These are phyloP conservation scores for Tilletia setariae DNA, from an alignment of 1,284 basidiomycete species.

Conservation along the genomic window DNA sequence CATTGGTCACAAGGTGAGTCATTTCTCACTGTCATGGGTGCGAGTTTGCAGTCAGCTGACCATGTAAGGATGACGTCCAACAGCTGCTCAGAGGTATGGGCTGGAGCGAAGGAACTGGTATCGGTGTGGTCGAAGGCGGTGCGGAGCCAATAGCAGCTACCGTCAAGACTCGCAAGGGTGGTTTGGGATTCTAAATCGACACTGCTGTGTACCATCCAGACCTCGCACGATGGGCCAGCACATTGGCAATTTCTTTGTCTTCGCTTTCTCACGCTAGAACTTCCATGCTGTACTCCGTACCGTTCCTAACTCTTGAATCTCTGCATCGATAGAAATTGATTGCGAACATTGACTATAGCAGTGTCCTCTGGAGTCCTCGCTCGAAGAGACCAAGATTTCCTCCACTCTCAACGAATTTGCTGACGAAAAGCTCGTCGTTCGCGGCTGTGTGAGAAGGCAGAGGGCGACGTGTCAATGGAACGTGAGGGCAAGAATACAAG, in stretches of 20 bases:
- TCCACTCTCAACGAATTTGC: slow-evolving; percentile 44
- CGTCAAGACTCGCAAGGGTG: slow-evolving; percentile 46
- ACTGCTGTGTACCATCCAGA: background rate
- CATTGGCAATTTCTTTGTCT: background rate
- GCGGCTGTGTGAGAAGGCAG: slow-evolving; percentile 17
- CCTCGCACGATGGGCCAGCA: background rate
- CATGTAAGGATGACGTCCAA: too few relatives aligned
- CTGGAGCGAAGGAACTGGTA: slow-evolving; percentile 47
- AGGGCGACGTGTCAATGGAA: too few relatives aligned
- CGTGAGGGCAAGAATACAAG: too few relatives aligned
- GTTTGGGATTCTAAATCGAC: slow-evolving; percentile 38
- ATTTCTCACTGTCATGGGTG: background rate
- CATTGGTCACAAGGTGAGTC: slow-evolving; percentile 44
- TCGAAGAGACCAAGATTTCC: slow-evolving; percentile 43
- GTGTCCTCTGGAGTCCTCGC: slow-evolving; percentile 26
- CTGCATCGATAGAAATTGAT: background rate
- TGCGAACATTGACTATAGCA: background rate
- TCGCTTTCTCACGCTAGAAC: background rate
- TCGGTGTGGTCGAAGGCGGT: slow-evolving; percentile 44
- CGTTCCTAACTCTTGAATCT: background rate
- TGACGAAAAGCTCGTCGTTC: slow-evolving; percentile 46
- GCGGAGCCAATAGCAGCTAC: slow-evolving; percentile 48
- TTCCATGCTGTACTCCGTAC: background rate
- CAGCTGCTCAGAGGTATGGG: slow-evolving; percentile 49
- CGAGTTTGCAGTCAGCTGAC: background rate